A percentile compares a stretch with the other conserved stretches of the same genome.
Conservation (phyloP, 306 rosid genomes). For the Crotalaria pallida region DNA sequence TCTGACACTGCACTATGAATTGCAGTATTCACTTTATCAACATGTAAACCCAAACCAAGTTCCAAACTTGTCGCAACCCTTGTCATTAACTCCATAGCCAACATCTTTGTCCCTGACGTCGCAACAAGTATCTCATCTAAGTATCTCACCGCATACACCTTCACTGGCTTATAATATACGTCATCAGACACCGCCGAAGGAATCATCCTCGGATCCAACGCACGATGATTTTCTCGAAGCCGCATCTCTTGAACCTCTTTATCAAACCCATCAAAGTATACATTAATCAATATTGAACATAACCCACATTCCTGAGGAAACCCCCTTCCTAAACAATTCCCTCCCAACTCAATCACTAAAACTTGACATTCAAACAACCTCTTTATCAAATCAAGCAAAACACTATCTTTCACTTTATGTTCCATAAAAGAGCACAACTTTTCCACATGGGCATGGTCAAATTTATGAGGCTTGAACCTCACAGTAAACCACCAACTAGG, state of each 20-base stretch:
- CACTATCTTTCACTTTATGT: conserved; percentile 7
- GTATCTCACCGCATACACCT: conserved; percentile 79
- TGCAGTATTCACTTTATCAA: conserved; percentile 49
- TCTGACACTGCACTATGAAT: conserved; percentile 86
- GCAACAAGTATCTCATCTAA: conserved; percentile 73
- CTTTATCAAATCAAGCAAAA: conserved; percentile 23
- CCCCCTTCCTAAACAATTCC: conserved; percentile 60
- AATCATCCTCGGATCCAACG: conserved; percentile 25
- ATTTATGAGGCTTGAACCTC: conserved; percentile 19
- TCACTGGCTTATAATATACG: conserved; percentile 69
- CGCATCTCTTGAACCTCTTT: conserved; percentile 67
- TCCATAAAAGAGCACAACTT: conserved; percentile 24
- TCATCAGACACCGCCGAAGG: conserved; percentile 24
- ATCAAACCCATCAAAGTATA: conserved; percentile 76
- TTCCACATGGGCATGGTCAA: conserved; percentile 18
- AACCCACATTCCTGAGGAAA: conserved; percentile 76
- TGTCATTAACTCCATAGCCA: conserved; percentile 59
- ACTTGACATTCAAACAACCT: conserved; percentile 24
- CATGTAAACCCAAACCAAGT: conserved; percentile 52
- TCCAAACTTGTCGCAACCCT: conserved; percentile 51
- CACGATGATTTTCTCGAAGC: conserved; percentile 39
- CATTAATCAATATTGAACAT: conserved; percentile 61
- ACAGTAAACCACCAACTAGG: conserved; percentile 40
- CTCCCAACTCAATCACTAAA: conserved; percentile 42
- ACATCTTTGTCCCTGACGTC: conserved; percentile 62